A percentile compares a stretch with the other conserved stretches of the same genome.
Conservation (phyloP, 805 yeast genomes). For the Torulaspora microellipsoides region DNA sequence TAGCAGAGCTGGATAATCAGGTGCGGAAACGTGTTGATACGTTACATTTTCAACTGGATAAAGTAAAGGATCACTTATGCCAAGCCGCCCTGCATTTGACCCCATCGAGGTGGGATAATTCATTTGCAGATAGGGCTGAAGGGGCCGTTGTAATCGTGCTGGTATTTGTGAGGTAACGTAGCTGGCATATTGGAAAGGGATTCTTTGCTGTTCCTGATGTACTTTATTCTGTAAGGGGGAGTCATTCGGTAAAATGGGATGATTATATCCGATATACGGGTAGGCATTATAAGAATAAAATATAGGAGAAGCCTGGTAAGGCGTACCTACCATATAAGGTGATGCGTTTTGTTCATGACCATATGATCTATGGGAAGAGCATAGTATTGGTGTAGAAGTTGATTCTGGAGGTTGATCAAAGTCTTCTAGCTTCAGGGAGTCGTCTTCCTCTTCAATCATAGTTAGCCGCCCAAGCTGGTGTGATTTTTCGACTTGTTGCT, state of each 20-base stretch:
- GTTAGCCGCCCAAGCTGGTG: conserved; percentile 14
- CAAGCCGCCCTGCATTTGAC: neutral
- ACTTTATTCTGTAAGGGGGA: conserved; percentile 8
- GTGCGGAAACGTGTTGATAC: neutral
- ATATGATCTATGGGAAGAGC: neutral
- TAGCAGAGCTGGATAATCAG: conserved; percentile 1
- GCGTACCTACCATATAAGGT: neutral
- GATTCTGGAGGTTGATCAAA: conserved; percentile 32
- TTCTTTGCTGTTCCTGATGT: neutral
- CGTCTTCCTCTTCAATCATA: conserved; percentile 10
- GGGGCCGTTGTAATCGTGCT: conserved; percentile 2
- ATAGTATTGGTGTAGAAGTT: conserved; percentile 28
- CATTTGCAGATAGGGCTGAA: conserved; percentile 1
- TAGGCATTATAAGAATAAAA: conserved; percentile 3
- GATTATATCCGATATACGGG: neutral
- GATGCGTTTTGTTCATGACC: neutral
- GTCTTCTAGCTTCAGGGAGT: conserved; percentile 26
- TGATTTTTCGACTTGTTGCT: neutral
- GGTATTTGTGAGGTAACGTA: conserved; percentile 1
- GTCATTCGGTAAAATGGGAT: conserved; percentile 1
- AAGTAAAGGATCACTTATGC: neutral
- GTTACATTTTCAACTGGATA: neutral
- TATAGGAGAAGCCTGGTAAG: conserved; percentile 1
- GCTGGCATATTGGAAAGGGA: neutral
- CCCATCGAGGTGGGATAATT: conserved; percentile 3